Base-by-base conservation (phyloP, 768 basidiomycete species). In the Kondoa malvinella region DNA sequence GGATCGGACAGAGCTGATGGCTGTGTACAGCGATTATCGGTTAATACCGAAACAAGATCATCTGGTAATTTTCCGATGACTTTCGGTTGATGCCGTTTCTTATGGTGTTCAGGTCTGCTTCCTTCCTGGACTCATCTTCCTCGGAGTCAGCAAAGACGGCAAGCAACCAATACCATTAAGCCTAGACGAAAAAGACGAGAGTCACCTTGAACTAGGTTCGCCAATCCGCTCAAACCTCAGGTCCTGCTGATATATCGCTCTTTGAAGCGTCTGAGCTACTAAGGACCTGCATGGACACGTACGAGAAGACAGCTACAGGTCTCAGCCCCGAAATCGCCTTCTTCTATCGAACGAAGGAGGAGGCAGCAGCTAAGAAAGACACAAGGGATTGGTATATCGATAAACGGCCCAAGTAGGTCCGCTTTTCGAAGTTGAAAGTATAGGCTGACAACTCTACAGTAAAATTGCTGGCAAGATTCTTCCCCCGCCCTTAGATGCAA, bases 361-460 rank as follows among this genome's bases (percentile, higher is more conserved):
- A 14, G 21, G 4, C 57, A 0, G 29, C 15, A 3, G 14, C 14
- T 14, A 14, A 14, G 14, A 25, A 25, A 14, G 79, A 81, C 25
- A 82, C 82, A 1, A 65, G 78, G 17, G 91, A 92, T 74, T 95
- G 92, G 92, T 94, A 91, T 74, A 91, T 94, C 79, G 92, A 90
- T 16, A 65, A 68, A 33, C 16, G 64, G n/a, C 12, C 59, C 17
- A 4, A 58, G 32, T 63, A n/a, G 32, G 57, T 64, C 12, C 66
- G 1, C 65, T 26, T n/a, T 16, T 12, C 16, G n/a, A 21, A 33
- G 14, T 27, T 60, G 58, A 14, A 12, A 26, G 8, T 26, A 60
- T 12, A 27, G 8, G 15, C 34, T 50, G 14, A 56, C 27, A 25
- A 16, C 33, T 12, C 50, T 26, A n/a, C 27, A 58, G 50, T 29